phyloP scores from a whole-genome alignment of 2,329 filamentous ascomycete genomes.

The Ceratocystis albifundus region DNA sequence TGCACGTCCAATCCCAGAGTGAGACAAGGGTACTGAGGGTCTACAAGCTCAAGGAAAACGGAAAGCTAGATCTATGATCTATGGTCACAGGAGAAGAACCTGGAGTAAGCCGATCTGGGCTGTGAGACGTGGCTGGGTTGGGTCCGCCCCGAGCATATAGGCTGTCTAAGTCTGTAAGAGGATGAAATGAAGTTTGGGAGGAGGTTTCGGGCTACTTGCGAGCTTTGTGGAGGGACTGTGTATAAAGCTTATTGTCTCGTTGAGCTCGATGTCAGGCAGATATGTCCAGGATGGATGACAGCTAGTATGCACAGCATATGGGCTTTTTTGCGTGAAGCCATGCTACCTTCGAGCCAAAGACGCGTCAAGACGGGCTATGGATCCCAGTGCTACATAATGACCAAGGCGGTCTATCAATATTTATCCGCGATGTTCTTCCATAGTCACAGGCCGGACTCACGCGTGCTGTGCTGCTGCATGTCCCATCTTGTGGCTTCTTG shows the following conservation, averaged over 20 bases:
- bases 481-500: not conserved
- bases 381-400: not conserved
- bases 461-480: not conserved
- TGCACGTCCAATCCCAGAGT: slow-evolving; percentile 1
- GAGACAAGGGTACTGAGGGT: not conserved
- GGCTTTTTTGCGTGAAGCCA: not conserved
- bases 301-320: not conserved
- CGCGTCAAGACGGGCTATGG: not conserved
- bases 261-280: not conserved
- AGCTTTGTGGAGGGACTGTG: not conserved
- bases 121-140: not conserved
- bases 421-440: not conserved
- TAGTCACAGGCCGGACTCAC: not conserved
- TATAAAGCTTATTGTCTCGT: not conserved
- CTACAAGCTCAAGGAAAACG: not conserved
- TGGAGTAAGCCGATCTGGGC: not conserved
- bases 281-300: not conserved
- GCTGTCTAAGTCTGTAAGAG: not conserved
- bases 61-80: not conserved
- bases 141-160: not conserved
- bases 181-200: not conserved
- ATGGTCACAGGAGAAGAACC: not conserved
- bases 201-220: not conserved
- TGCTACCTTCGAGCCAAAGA: not conserved
- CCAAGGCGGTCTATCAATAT: not conserved